These are phyloP conservation scores for Phytophthora parvispora DNA, from an alignment of 352 stramenopile genomes.

Conservation along the genomic window DNA sequence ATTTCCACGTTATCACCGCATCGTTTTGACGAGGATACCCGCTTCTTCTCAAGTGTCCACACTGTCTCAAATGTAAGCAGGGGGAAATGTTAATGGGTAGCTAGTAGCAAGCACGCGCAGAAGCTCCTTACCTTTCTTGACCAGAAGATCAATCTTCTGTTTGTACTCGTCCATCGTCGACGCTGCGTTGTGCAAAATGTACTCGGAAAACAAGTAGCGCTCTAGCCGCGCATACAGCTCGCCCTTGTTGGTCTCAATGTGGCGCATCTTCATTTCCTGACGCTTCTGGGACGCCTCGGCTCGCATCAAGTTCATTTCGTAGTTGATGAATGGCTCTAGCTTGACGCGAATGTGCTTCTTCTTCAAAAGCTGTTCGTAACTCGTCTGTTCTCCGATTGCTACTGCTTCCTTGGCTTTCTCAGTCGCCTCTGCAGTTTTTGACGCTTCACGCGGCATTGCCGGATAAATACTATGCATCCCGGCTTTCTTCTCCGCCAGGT, in stretches of 20 bases:
- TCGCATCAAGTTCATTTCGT: constrained; percentile 85
- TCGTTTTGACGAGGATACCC: constrained; percentile 59
- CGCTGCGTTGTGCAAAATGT: constrained; percentile 77
- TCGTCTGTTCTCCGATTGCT: constrained; percentile 10
- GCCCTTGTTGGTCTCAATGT: constrained; percentile 86
- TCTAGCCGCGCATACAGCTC: constrained; percentile 80
- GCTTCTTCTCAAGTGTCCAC: constrained; percentile 71
- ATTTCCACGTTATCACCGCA: constrained; percentile 74
- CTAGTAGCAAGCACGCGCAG: not conserved
- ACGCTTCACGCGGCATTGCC: constrained; percentile 26
- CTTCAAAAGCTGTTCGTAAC: constrained; percentile 46
- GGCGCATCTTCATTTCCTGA: constrained; percentile 88
- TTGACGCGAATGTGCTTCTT: constrained; percentile 77
- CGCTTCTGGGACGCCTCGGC: constrained; percentile 82
- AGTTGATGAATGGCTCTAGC: constrained; percentile 85
- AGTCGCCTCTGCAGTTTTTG: not conserved
- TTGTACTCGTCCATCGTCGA: constrained; percentile 69
- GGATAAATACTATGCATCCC: constrained; percentile 52
- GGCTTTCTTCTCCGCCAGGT: constrained; percentile 39
- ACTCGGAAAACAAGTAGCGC: constrained; percentile 84
- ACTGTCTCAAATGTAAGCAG: constrained; percentile 31
- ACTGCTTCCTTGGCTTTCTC: constrained; percentile 9
- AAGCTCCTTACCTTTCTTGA: constrained; percentile 72
- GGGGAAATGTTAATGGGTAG: not conserved
- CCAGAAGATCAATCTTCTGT: constrained; percentile 66